phyloP scores from a whole-genome alignment of 495 filamentous ascomycete genomes.

The Talaromyces nanjingensis region DNA sequence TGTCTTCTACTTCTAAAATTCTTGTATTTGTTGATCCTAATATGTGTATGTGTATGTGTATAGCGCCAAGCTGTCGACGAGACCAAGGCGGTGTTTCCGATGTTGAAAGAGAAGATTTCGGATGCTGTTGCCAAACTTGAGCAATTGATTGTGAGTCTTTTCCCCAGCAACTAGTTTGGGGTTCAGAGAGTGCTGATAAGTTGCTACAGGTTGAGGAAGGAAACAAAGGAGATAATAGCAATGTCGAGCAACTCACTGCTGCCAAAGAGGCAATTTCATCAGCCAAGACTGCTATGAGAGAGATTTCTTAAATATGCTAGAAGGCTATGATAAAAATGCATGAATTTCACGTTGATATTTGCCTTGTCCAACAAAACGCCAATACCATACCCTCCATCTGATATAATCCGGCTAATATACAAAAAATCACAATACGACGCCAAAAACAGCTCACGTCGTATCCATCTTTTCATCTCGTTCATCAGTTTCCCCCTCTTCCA shows the following conservation, averaged over 20 bases:
- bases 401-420: not conserved
- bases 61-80: constrained; percentile 72
- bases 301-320: constrained; percentile 25
- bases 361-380: not conserved
- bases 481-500: constrained; percentile 44
- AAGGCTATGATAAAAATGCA: not conserved
- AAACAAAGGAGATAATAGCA: constrained; percentile 38
- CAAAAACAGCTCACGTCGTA: constrained; percentile 21
- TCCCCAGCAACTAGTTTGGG: not conserved
- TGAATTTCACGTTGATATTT: constrained; percentile 1
- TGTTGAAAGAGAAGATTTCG: constrained; percentile 56
- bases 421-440: not conserved
- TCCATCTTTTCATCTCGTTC: constrained; percentile 61
- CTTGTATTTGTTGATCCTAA: not conserved
- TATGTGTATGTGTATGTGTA: not conserved
- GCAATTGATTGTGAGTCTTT: constrained; percentile 49
- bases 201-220: constrained; percentile 34
- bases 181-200: not conserved
- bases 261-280: constrained; percentile 54
- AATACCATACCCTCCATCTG: not conserved
- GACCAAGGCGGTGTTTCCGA: constrained; percentile 71
- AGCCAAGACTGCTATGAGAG: constrained; percentile 44
- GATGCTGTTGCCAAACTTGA: constrained; percentile 64
- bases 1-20: not conserved
- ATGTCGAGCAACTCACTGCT: constrained; percentile 48